A percentile compares a stretch with the other conserved stretches of the same genome.
Conservation (phyloP, 805 yeast species). For the Wickerhamiella vanderwaltii region DNA sequence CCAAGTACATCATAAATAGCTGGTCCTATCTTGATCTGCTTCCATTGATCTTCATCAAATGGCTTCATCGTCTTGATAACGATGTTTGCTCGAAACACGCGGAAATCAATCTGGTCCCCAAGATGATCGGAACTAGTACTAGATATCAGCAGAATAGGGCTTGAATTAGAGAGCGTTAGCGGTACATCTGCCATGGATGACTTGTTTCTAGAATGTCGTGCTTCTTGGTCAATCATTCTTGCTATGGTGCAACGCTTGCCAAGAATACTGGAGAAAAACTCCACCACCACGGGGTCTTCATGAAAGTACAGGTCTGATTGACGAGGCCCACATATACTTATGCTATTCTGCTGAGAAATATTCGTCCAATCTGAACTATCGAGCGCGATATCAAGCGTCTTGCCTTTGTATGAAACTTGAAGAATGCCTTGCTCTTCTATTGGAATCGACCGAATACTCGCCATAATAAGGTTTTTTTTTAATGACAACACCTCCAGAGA, state of each 20-base stretch:
- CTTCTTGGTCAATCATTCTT: constrained; percentile 11
- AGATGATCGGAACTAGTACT: constrained; percentile 24
- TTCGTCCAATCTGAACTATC: constrained; percentile 12
- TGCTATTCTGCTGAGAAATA: not conserved
- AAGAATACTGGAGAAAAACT: constrained; percentile 26
- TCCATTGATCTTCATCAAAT: constrained; percentile 34
- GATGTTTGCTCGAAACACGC: constrained; percentile 32
- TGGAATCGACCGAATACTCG: constrained; percentile 27
- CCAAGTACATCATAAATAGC: constrained; percentile 19
- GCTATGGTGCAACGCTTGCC: constrained; percentile 32
- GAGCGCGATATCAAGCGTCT: constrained; percentile 8
- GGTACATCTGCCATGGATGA: constrained; percentile 8
- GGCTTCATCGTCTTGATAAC: constrained; percentile 24
- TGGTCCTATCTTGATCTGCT: constrained; percentile 15
- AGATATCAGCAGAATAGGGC: constrained; percentile 32
- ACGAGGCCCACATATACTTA: not conserved
- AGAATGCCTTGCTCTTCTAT: not conserved
- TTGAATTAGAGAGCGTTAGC: constrained; percentile 27
- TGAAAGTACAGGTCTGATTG: constrained; percentile 10
- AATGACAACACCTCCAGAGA: constrained; percentile 26
- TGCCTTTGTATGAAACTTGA: not conserved
- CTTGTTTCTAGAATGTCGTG: constrained; percentile 3
- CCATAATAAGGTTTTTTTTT: constrained; percentile 30
- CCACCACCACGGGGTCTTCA: constrained; percentile 18
- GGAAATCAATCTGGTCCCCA: constrained; percentile 10